phyloP scores from a whole-genome alignment of 345 rosid genomes.

The Schrenkiella parvula region DNA sequence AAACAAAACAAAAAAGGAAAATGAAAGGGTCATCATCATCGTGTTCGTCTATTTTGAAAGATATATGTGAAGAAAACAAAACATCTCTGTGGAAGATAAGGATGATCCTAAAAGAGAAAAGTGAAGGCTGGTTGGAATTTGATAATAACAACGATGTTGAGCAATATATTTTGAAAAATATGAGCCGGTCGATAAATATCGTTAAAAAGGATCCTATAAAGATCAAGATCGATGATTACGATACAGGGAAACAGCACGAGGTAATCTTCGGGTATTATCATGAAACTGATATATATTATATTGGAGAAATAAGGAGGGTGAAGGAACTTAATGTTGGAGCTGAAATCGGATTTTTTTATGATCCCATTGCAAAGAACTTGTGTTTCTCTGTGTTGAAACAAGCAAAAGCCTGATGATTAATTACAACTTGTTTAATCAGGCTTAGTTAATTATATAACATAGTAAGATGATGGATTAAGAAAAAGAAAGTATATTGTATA shows the following conservation, averaged over 20 bases:
- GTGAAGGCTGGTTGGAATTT: neutral
- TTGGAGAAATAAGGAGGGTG: neutral
- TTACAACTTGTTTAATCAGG: too few relatives aligned
- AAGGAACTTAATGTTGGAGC: slow-evolving; percentile 8
- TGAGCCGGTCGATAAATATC: neutral
- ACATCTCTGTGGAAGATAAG: slow-evolving; percentile 13
- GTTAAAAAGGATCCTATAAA: neutral
- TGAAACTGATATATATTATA: neutral
- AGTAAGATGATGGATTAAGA: neutral
- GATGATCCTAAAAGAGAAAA: neutral
- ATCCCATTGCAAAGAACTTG: slow-evolving; percentile 5
- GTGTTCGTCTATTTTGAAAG: neutral
- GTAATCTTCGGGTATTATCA: neutral
- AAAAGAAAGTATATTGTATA: neutral
- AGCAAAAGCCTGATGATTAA: too few relatives aligned
- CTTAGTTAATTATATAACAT: too few relatives aligned
- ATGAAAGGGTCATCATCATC: neutral
- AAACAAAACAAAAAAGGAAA: neutral
- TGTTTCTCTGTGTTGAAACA: slow-evolving; percentile 17
- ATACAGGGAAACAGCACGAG: neutral
- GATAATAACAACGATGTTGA: slow-evolving; percentile 10
- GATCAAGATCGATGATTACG: slow-evolving; percentile 21
- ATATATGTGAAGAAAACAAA: slow-evolving; percentile 1
- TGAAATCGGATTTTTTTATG: slow-evolving; percentile 14
- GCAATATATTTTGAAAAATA: neutral